Evolutionary conservation across 2,329 filamentous ascomycete genomes (phyloP), one percentile per base, ranked within the genome.

Genomic region (Diaporthe vexans): DNA sequence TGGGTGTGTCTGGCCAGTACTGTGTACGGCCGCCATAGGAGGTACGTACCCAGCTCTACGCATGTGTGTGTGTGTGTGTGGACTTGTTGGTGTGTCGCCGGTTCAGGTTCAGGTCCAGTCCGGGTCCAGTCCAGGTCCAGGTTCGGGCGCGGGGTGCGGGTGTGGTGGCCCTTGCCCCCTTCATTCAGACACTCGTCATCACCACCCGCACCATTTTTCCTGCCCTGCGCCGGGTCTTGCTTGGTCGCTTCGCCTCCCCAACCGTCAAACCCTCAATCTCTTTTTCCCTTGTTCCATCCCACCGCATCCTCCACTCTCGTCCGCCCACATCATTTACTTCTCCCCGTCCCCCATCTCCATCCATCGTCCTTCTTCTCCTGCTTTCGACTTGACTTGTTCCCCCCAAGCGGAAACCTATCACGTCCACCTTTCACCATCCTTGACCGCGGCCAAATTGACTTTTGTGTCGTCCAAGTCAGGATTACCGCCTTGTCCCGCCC

Each of bases 371-470:
- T 35, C 19, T 29, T 37, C 21, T 73, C 26, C 56, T 56, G 26
- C 63, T 51, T 73, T 54, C 48, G 48, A 26, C 67, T 71, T 67
- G 73, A 70, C 69, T 75, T 74, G 73, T 73, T 61, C 71, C 52
- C 70, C 71, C 67, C 52, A 43, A 71, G 33, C 52, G 52, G 72
- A 72, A 77, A 73, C 67, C 74, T 74, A 54, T 68, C 63, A 43
- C 74, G 33, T 67, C 58, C 35, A 24, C n/a, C 26, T 37, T 52
- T 73, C 57, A 75, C 40, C 65, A 61, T 29, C 40, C 73, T 58
- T 76, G 71, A 76, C 78, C 78, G 75, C 82, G 81, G 78, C 81
- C 81, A 83, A 82, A 84, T 83, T 83, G 78, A 80, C 69, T 84
- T 83, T 83, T 83, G 82, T 78, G 81, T 82, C 79, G 82, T 80